phyloP scores from a whole-genome alignment of 176 grass and related monocot species.

The Alopecurus myosuroides region DNA sequence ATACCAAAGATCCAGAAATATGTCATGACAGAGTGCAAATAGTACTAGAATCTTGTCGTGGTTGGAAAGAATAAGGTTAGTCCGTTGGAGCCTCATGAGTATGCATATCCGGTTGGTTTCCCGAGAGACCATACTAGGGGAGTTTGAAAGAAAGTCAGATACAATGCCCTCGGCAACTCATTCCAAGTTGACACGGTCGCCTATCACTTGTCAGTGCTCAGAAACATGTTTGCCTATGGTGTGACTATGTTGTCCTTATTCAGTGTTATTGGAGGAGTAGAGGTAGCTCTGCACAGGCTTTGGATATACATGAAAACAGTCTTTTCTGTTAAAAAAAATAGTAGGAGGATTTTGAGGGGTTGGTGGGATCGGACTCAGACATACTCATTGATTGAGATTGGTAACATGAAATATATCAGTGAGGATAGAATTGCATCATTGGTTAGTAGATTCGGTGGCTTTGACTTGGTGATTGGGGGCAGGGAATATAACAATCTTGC shows the following conservation, averaged over 20 bases:
- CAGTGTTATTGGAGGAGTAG: slow-evolving; percentile 75
- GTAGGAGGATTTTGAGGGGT: no score
- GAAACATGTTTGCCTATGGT: slow-evolving; percentile 56
- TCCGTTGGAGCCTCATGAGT: slow-evolving; percentile 74
- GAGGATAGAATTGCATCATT: slow-evolving; percentile 23
- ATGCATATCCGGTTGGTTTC: slow-evolving; percentile 68
- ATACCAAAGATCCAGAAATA: slow-evolving; percentile 35
- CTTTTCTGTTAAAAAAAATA: no score
- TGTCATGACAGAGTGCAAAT: slow-evolving; percentile 55
- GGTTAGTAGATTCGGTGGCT: slow-evolving; percentile 36
- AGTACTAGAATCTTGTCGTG: slow-evolving; percentile 78
- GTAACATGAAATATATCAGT: slow-evolving; percentile 35
- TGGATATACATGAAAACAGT: slow-evolving; percentile 59
- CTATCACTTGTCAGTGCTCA: slow-evolving; percentile 61
- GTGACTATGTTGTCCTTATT: slow-evolving; percentile 64
- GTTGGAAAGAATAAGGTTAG: slow-evolving; percentile 67
- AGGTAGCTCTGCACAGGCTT: slow-evolving; percentile 69
- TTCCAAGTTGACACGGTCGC: slow-evolving; percentile 88
- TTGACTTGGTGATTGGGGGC: slow-evolving; percentile 74
- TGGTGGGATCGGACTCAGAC: slow-evolving; percentile 70
- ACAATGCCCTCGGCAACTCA: slow-evolving; percentile 60
- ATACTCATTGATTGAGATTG: slow-evolving; percentile 46
- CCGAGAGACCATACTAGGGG: slow-evolving; percentile 75
- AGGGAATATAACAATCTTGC: slow-evolving; percentile 72
- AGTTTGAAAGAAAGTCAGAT: slow-evolving; percentile 57